Conservation (phyloP, 106 monocot species). For the Agapanthus africanus region DNA sequence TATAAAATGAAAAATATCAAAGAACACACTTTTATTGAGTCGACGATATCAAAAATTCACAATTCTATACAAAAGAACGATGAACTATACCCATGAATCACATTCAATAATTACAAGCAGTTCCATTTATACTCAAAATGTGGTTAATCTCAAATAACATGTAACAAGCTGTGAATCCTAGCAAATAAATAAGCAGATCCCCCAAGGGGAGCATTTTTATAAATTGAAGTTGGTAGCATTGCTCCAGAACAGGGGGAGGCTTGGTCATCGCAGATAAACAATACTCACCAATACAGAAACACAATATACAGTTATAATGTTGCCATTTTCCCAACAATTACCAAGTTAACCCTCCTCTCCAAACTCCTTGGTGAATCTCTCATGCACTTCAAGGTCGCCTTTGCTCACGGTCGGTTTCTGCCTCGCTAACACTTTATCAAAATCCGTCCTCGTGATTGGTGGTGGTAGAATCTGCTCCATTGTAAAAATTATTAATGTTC, state of each 20-base stretch:
- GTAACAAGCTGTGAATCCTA: neutral
- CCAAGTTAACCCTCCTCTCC: slow-evolving; percentile 30
- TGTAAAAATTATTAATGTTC: too few relatives aligned
- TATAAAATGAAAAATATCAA: too few relatives aligned
- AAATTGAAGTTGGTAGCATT: neutral
- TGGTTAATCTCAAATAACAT: too few relatives aligned
- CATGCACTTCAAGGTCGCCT: slow-evolving; percentile 58
- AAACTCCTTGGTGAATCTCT: slow-evolving; percentile 78
- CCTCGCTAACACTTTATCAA: slow-evolving; percentile 64
- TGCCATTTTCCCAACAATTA: neutral
- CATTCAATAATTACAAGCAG: too few relatives aligned
- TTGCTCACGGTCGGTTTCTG: slow-evolving; percentile 76
- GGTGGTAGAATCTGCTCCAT: slow-evolving; percentile 78
- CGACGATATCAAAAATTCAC: too few relatives aligned
- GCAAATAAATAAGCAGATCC: too few relatives aligned
- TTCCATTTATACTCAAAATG: too few relatives aligned
- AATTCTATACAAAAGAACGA: too few relatives aligned
- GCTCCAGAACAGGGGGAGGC: neutral
- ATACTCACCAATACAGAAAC: neutral
- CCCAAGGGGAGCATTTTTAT: neutral
- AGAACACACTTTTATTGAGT: too few relatives aligned
- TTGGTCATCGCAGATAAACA: neutral
- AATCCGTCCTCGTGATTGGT: slow-evolving; percentile 52
- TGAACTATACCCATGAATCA: too few relatives aligned
- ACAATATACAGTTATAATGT: slow-evolving; percentile 1